These are phyloP conservation scores for Paramecium primaurelia DNA, from an alignment of 73 alveolate genomes.

Conservation along the genomic window DNA sequence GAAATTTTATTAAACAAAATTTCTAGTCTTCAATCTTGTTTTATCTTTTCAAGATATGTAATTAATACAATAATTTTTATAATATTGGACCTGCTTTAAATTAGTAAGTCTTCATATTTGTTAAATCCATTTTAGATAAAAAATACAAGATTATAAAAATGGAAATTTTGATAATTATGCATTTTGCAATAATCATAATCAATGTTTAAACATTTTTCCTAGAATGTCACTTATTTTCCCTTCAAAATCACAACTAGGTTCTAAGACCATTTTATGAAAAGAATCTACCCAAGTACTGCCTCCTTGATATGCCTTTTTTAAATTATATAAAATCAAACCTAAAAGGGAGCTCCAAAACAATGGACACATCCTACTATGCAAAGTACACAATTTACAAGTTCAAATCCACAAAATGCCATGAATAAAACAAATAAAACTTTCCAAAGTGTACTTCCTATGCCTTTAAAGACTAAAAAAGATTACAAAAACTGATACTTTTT, in stretches of 20 bases:
- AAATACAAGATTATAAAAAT: background rate
- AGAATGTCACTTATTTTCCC: background rate
- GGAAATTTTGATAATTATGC: background rate
- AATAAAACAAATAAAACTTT: background rate
- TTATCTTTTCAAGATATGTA: too few species aligned
- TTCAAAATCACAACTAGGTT: conserved; percentile 28
- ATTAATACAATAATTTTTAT: too few species aligned
- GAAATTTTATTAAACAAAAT: too few species aligned
- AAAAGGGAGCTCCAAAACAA: conserved; percentile 13
- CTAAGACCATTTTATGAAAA: background rate
- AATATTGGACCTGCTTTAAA: background rate
- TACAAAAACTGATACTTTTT: background rate
- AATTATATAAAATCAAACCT: background rate
- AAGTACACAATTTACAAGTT: background rate
- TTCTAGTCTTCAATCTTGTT: too few species aligned
- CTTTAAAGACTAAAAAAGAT: background rate
- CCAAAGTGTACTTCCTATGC: background rate
- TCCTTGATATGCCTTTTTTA: background rate
- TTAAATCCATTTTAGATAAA: background rate
- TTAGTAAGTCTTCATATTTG: too few species aligned
- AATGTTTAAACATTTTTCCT: background rate
- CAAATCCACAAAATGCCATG: conserved; percentile 24
- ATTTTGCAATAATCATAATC: background rate
- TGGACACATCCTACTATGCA: conserved; percentile 36
- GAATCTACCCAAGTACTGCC: conserved; percentile 38